These are phyloP conservation scores for Metschnikowia similis DNA, from an alignment of 805 yeast genomes.

Conservation along the genomic window DNA sequence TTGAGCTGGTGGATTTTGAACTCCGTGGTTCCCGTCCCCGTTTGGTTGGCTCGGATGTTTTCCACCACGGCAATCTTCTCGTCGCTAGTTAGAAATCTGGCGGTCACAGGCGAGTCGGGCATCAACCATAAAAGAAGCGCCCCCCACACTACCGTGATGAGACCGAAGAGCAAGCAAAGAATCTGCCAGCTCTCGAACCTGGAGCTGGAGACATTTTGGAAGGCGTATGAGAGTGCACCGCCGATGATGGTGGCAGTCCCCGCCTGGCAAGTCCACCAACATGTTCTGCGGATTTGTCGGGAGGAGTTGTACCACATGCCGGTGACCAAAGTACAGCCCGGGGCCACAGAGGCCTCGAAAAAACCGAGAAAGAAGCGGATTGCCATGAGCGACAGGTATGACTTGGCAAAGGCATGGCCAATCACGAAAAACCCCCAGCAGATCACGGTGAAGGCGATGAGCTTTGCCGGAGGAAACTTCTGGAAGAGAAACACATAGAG, in stretches of 20 bases:
- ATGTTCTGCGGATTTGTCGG: slow-evolving; percentile 51
- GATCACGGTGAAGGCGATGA: slow-evolving; percentile 43
- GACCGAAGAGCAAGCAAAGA: slow-evolving; percentile 53
- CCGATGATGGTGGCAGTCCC: slow-evolving; percentile 54
- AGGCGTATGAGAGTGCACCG: slow-evolving; percentile 40
- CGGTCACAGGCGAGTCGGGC: slow-evolving; percentile 46
- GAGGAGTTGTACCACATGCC: slow-evolving; percentile 58
- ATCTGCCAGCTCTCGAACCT: slow-evolving; percentile 56
- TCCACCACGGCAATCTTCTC: slow-evolving; percentile 43
- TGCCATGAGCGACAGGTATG: slow-evolving; percentile 53
- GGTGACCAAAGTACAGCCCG: slow-evolving; percentile 53
- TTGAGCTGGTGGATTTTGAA: slow-evolving; percentile 43
- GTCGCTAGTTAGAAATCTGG: slow-evolving; percentile 34
- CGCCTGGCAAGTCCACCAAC: slow-evolving; percentile 55
- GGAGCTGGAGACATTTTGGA: slow-evolving; percentile 43
- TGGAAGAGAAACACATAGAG: slow-evolving; percentile 40
- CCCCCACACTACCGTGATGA: slow-evolving; percentile 50
- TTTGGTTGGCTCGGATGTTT: slow-evolving; percentile 45
- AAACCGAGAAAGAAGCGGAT: slow-evolving; percentile 50
- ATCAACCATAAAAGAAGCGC: slow-evolving; percentile 36
- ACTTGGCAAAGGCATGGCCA: slow-evolving; percentile 27
- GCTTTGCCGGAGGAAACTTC: slow-evolving; percentile 49
- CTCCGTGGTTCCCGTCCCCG: slow-evolving; percentile 48
- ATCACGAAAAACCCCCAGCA: slow-evolving; percentile 54
- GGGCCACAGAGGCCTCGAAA: slow-evolving; percentile 53